These are phyloP conservation scores for Trypanosoma conorhini DNA, from an alignment of 208 protist genomes.

Conservation along the genomic window DNA sequence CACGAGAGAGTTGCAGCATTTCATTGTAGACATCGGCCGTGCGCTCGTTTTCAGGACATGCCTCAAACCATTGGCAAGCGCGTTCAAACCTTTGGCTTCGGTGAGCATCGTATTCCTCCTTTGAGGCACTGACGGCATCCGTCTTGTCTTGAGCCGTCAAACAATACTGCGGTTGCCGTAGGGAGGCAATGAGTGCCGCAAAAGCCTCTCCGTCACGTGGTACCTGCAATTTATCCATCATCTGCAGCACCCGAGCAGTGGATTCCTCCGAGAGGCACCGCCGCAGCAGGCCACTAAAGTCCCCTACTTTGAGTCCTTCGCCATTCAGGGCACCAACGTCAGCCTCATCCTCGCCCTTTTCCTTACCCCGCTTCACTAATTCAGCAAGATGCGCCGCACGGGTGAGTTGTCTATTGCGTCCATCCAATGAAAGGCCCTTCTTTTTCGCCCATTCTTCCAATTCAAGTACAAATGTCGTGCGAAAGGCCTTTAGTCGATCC, in stretches of 20 bases:
- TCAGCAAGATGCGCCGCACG: constrained; percentile 44
- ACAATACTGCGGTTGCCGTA: constrained; percentile 71
- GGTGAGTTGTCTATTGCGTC: constrained; percentile 34
- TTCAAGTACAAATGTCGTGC: constrained; percentile 42
- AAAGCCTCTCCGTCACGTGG: constrained; percentile 44
- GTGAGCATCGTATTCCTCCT: constrained; percentile 49
- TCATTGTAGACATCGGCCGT: constrained; percentile 74
- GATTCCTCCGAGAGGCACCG: constrained; percentile 36
- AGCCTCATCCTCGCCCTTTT: neutral
- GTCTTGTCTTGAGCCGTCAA: neutral
- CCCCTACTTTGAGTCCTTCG: constrained; percentile 50
- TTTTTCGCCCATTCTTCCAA: constrained; percentile 48
- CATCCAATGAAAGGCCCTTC: constrained; percentile 34
- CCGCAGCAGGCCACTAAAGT: constrained; percentile 75
- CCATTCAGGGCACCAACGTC: neutral
- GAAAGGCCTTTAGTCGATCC: constrained; percentile 40
- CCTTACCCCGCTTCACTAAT: constrained; percentile 27
- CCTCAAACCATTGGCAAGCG: constrained; percentile 56
- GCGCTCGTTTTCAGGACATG: constrained; percentile 43
- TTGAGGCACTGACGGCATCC: constrained; percentile 1
- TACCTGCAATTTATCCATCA: constrained; percentile 71
- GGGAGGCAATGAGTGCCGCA: constrained; percentile 56
- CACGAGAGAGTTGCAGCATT: constrained; percentile 69
- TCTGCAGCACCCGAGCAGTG: constrained; percentile 45
- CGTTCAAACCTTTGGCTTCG: constrained; percentile 45